Evolutionary conservation across 352 stramenopile species (phyloP).

Genomic region (Phytopythium oedochilum): DNA sequence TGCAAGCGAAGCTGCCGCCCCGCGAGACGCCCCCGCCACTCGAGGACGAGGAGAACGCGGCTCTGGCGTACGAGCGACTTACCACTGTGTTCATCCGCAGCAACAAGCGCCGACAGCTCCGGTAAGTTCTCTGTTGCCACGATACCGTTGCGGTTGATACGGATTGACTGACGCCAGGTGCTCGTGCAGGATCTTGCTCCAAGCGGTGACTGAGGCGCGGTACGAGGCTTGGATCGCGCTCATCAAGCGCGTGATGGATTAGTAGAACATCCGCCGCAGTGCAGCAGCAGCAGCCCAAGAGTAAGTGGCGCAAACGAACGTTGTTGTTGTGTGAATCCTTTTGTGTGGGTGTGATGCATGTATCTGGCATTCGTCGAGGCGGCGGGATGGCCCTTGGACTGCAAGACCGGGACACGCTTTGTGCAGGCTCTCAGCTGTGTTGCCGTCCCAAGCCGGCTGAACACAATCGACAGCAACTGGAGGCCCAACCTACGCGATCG

Average conservation of each 20-base stretch:
- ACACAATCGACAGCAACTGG: background rate
- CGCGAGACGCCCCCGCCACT: constrained; percentile 17
- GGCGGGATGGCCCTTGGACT: background rate
- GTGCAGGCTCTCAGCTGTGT: background rate
- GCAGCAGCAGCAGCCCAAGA: background rate
- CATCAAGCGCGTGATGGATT: constrained; percentile 38
- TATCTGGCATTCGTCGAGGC: background rate
- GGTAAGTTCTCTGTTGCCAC: constrained; percentile 11
- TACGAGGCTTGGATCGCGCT: constrained; percentile 39
- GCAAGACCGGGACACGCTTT: background rate
- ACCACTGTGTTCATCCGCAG: constrained; percentile 33
- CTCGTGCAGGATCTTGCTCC: constrained; percentile 33
- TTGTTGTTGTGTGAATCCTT: no score
- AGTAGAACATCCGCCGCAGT: constrained; percentile 8
- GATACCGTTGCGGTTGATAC: background rate
- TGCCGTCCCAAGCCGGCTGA: background rate
- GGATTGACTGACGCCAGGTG: background rate
- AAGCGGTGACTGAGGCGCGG: constrained; percentile 46
- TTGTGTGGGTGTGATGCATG: background rate
- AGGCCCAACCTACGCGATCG: background rate
- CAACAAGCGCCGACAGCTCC: constrained; percentile 38
- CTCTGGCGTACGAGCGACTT: constrained; percentile 24
- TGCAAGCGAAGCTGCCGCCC: constrained; percentile 54
- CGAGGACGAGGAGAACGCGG: constrained; percentile 12
- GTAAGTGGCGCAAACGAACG: background rate